phyloP scores from a whole-genome alignment of 176 grass and related monocot genomes.

The Canna indica region DNA sequence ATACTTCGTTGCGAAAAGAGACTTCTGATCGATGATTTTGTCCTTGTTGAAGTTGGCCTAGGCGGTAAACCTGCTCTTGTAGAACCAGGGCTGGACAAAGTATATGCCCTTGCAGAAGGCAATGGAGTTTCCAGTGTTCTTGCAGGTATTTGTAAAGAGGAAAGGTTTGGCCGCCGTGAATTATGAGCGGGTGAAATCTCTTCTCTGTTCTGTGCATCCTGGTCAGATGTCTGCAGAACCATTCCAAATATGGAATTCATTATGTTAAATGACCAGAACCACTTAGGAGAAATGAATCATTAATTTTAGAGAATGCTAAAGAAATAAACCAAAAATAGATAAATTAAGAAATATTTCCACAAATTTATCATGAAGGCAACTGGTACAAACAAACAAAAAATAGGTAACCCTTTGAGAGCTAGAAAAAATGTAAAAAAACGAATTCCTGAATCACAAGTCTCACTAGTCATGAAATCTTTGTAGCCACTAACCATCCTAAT shows the following conservation, averaged over 20 bases:
- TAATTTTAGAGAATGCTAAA: not conserved
- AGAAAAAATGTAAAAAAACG: not conserved
- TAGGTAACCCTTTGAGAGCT: not conserved
- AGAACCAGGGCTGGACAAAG: slow-evolving; percentile 52
- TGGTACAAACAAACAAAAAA: not conserved
- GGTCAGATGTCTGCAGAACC: slow-evolving; percentile 15
- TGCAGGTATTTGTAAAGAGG: slow-evolving; percentile 75
- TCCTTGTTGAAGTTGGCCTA: slow-evolving; percentile 56
- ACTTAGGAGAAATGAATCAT: not conserved
- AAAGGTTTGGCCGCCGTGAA: slow-evolving; percentile 28
- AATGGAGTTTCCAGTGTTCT: slow-evolving; percentile 52
- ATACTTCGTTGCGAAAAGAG: slow-evolving; percentile 53
- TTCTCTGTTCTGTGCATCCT: slow-evolving; percentile 6
- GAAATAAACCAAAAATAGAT: not conserved
- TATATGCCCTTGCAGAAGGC: slow-evolving; percentile 38
- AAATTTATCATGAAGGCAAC: not conserved
- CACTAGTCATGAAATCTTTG: not conserved
- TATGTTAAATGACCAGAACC: not conserved
- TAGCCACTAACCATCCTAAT: not conserved
- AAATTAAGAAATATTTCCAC: not conserved
- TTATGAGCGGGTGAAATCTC: slow-evolving; percentile 7
- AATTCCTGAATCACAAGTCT: not conserved
- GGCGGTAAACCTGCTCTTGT: slow-evolving; percentile 54
- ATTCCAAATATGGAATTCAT: not conserved
- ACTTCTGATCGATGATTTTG: slow-evolving; percentile 67